Percentiles rank a stretch among this genome's conserved stretches.
Conservation (phyloP, 106 monocot species). For the Triglochin maritima region DNA sequence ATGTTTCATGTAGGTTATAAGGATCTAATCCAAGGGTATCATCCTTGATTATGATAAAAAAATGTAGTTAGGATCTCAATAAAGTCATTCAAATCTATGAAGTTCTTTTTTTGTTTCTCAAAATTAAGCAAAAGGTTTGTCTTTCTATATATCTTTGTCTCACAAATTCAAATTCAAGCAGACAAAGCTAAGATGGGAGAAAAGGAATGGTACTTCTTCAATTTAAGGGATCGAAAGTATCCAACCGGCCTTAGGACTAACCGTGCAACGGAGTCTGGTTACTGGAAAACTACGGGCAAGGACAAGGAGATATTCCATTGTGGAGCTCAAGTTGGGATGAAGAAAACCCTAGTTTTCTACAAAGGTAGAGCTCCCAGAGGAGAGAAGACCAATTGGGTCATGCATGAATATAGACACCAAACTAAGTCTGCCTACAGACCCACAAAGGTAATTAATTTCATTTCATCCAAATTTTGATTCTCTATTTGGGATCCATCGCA, state of each 20-base stretch:
- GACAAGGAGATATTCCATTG: constrained; percentile 71
- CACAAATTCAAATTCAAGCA: constrained; percentile 1
- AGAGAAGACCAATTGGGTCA: constrained; percentile 79
- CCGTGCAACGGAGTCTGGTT: constrained; percentile 54
- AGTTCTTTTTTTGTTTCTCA: no score
- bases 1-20: no score
- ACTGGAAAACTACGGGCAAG: constrained; percentile 79
- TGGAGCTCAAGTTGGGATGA: constrained; percentile 52
- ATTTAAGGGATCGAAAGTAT: constrained; percentile 62
- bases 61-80: no score
- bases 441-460: constrained; percentile 35
- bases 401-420: constrained; percentile 69
- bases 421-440: constrained; percentile 36
- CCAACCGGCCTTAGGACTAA: constrained; percentile 67
- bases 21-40: no score
- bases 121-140: no score
- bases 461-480: background rate
- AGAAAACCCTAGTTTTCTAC: constrained; percentile 85
- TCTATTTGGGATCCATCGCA: background rate
- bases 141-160: no score
- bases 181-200: constrained; percentile 67
- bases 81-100: no score
- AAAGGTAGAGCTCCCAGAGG: constrained; percentile 74
- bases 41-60: no score
- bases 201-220: constrained; percentile 86